Evolutionary conservation across 2,329 filamentous ascomycete genomes (phyloP), one percentile per base, ranked within the genome.

Genomic region (Colletotrichum sublineola): DNA sequence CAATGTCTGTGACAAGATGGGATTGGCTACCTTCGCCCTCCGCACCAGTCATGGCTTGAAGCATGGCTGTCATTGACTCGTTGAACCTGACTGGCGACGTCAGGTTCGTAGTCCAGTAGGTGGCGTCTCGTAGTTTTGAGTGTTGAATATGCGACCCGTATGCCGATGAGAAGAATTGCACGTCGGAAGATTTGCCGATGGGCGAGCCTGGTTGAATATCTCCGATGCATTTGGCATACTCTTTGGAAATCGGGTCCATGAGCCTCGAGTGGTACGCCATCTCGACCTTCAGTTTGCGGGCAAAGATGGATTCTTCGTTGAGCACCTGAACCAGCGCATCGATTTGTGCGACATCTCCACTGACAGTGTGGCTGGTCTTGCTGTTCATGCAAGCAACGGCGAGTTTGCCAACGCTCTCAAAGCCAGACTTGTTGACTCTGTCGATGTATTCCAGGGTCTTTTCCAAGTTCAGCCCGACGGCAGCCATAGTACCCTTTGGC

Each of bases 331-430:
- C 81, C 2, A 89, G 77, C 71, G 82, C 79, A 8, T 84, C 82
- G 3, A 89, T 78, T 2, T 81, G 82, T 0, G 77, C 75, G 38
- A 82, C 81, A 53, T 87, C 83, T 14, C 87, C 87, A 0, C 87
- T 87, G 0, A 88, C 81, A 0, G 88, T 89, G 14, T 86, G 77
- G 29, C 84, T 88, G 0, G 80, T 79, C 0, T 86, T 86, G 40
- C 85, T 87, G 79, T 90, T 90, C 75, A 85, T 82, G 75, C 87
- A 87, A 46, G 72, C 62, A 31, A 63, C 65, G 20, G 73, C n/a
- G 20, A 62, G 62, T 7, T 66, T 71, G 7, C 63, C 67, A 8
- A 60, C 73, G 20, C 74, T 48, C 1, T 77, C 61, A 2, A 74
- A 29, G 6, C 38, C 56, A 5, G 56, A 58, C 24, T 42, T 24